Percentiles rank a stretch among this genome's conserved stretches.
Evolutionary conservation across 768 basidiomycete genomes (phyloP).

Genomic region (Lentinula guzmanii): DNA sequence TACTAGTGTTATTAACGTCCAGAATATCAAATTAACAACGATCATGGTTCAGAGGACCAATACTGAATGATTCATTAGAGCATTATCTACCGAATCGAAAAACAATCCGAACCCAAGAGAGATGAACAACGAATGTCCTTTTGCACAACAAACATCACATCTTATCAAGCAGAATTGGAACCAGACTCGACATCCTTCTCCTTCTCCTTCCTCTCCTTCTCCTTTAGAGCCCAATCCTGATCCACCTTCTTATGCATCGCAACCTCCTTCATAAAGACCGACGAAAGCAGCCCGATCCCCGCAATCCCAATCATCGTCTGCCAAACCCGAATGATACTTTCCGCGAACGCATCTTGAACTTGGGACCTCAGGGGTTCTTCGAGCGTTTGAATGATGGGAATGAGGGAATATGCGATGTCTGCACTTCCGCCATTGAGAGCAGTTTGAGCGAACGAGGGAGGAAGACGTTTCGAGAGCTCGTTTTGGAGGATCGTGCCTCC

Average conservation of each 20-base stretch:
- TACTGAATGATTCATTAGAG: too few species aligned
- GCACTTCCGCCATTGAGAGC: slow-evolving; percentile 24
- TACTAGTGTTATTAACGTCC: too few species aligned
- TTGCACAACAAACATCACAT: background rate
- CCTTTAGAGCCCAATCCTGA: slow-evolving; percentile 18
- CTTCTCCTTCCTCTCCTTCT: background rate
- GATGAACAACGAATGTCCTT: too few species aligned
- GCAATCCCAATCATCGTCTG: slow-evolving; percentile 27
- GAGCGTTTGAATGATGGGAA: slow-evolving; percentile 33
- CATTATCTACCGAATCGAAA: too few species aligned
- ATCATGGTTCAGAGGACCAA: too few species aligned
- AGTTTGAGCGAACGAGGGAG: slow-evolving; percentile 25
- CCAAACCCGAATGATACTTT: slow-evolving; percentile 31
- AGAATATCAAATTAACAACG: too few species aligned
- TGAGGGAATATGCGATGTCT: slow-evolving; percentile 39
- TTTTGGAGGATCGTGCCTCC: slow-evolving; percentile 48
- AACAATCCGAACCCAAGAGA: too few species aligned
- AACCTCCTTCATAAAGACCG: slow-evolving; percentile 23
- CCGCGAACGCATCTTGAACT: slow-evolving; percentile 34
- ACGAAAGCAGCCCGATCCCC: slow-evolving; percentile 22
- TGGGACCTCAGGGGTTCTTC: slow-evolving; percentile 21
- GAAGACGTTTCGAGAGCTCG: slow-evolving; percentile 33
- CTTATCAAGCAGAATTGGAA: background rate
- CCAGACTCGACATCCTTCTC: background rate
- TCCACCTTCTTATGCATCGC: slow-evolving; percentile 20